Conservation (phyloP, 441 rosid genomes). For the Gossypium laxum region DNA sequence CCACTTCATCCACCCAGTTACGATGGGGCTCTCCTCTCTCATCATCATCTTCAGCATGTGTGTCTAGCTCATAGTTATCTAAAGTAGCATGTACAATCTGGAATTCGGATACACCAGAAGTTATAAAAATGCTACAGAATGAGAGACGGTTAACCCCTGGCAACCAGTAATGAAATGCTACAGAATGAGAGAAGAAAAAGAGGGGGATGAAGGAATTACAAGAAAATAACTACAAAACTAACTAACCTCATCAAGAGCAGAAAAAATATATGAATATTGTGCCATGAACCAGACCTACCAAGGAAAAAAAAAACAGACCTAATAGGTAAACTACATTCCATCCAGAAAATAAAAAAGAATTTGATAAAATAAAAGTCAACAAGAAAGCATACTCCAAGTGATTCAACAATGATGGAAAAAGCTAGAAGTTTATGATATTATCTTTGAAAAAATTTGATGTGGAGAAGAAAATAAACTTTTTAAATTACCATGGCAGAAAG, state of each 20-base stretch:
- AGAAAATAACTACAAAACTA: not conserved
- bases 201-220: not conserved
- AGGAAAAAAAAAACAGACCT: constrained; percentile 12
- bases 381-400: not conserved
- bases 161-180: not conserved
- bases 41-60: constrained; percentile 30
- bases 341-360: not conserved
- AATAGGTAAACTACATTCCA: constrained; percentile 5
- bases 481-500: constrained; percentile 80
- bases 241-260: constrained; percentile 69
- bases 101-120: constrained; percentile 6
- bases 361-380: not conserved
- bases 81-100: constrained; percentile 74
- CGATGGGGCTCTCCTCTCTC: constrained; percentile 58
- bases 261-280: constrained; percentile 59
- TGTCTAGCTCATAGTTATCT: constrained; percentile 65
- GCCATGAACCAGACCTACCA: constrained; percentile 91
- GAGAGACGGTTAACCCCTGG: not conserved
- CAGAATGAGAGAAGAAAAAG: not conserved
- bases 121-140: not conserved
- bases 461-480: not conserved
- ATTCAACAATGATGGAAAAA: not conserved
- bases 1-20: constrained; percentile 95
- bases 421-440: not conserved
- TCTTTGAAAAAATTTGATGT: not conserved